These are phyloP conservation scores for Acephala macrosclerotiorum DNA, from an alignment of 2,329 filamentous ascomycete species.

Conservation along the genomic window DNA sequence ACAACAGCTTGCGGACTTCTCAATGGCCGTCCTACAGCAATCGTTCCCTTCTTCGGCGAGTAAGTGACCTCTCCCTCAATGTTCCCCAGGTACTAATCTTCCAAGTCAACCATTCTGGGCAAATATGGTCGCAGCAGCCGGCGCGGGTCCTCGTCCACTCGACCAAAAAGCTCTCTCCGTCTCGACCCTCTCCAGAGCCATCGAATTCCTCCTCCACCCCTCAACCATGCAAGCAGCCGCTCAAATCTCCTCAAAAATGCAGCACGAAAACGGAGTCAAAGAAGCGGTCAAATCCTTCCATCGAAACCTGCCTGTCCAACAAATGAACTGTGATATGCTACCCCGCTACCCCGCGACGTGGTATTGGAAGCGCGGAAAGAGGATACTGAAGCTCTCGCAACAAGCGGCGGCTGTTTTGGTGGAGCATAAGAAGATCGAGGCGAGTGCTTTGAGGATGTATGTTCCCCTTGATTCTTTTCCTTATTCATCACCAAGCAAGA, in stretches of 20 bases:
- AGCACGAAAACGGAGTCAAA: slow-evolving; percentile 47
- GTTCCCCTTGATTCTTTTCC: too few relatives aligned
- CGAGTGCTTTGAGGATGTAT: slow-evolving; percentile 54
- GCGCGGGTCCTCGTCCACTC: slow-evolving; percentile 73
- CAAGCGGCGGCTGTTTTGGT: slow-evolving; percentile 61
- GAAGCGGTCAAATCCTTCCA: slow-evolving; percentile 52
- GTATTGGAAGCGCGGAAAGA: slow-evolving; percentile 47
- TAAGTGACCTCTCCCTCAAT: slow-evolving; percentile 13
- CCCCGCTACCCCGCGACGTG: slow-evolving; percentile 57
- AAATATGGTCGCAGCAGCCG: slow-evolving; percentile 72
- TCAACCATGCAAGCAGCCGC: slow-evolving; percentile 43
- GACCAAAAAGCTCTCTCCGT: slow-evolving; percentile 46
- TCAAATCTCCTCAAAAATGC: slow-evolving; percentile 47
- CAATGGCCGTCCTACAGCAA: slow-evolving; percentile 57
- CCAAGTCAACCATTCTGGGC: slow-evolving; percentile 78
- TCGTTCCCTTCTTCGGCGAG: slow-evolving; percentile 66
- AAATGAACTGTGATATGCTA: slow-evolving; percentile 46
- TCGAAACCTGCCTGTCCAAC: slow-evolving; percentile 43
- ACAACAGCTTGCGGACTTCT: slow-evolving; percentile 63
- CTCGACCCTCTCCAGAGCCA: slow-evolving; percentile 47
- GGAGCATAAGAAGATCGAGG: slow-evolving; percentile 58
- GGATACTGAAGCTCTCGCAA: slow-evolving; percentile 52
- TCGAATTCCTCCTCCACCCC: slow-evolving; percentile 45
- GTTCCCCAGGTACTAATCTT: slow-evolving; percentile 2
- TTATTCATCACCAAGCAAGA: too few relatives aligned